These are phyloP conservation scores for Neopestalotiopsis sp. DNA, from an alignment of 2,329 filamentous ascomycete genomes.

Conservation along the genomic window DNA sequence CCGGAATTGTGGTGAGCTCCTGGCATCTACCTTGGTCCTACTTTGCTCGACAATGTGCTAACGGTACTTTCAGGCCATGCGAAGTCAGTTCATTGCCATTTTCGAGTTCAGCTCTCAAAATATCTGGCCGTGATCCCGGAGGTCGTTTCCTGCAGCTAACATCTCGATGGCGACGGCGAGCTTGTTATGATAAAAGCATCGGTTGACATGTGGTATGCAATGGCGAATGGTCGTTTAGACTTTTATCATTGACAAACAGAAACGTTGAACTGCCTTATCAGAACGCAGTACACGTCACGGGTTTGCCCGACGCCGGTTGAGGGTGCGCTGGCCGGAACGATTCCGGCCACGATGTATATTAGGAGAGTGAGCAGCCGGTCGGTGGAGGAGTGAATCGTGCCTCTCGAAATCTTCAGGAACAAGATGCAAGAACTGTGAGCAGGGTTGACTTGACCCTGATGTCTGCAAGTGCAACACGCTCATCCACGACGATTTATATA, in stretches of 20 bases:
- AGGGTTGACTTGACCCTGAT: neutral
- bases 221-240: neutral
- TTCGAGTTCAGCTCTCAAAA: neutral
- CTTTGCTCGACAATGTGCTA: neutral
- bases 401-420: slow-evolving; percentile 17
- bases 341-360: slow-evolving; percentile 41
- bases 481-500: neutral
- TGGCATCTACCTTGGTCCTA: neutral
- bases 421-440: neutral
- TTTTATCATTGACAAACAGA: slow-evolving; percentile 9
- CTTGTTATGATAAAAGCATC: neutral
- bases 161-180: neutral
- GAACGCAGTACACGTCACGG: slow-evolving; percentile 9
- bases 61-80: neutral
- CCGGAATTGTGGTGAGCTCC: neutral
- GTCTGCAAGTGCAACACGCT: slow-evolving; percentile 5
- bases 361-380: slow-evolving; percentile 19
- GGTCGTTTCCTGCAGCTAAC: neutral
- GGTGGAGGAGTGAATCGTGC: slow-evolving; percentile 7
- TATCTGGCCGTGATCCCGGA: neutral
- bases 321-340: slow-evolving; percentile 34
- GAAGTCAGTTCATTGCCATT: neutral
- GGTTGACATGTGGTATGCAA: neutral
- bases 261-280: slow-evolving; percentile 4
- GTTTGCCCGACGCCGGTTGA: neutral